These are phyloP conservation scores for Clitoria ternatea DNA, from an alignment of 306 rosid genomes.

Conservation along the genomic window DNA sequence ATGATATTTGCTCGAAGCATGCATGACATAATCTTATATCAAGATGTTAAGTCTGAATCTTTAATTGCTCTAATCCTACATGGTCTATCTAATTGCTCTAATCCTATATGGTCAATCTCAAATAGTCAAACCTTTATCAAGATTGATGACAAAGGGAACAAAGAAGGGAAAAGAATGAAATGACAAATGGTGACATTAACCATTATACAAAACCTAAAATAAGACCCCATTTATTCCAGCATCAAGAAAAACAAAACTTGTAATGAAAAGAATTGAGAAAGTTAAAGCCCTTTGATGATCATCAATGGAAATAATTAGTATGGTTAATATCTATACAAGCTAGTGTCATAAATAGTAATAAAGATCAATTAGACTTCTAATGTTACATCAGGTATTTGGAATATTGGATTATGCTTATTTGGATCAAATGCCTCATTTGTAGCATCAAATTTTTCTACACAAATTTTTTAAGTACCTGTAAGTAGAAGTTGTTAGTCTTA, in stretches of 20 bases:
- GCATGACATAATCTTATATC: too few relatives aligned
- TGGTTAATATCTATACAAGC: neutral
- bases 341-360: neutral
- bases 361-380: neutral
- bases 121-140: neutral
- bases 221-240: neutral
- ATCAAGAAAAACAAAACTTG: neutral
- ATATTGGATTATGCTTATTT: conserved; percentile 77
- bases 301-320: conserved; percentile 2
- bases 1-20: too few relatives aligned
- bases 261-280: neutral
- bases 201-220: neutral
- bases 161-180: neutral
- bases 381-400: conserved; percentile 60
- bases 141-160: neutral
- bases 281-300: neutral
- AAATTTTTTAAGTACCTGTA: conserved; percentile 75
- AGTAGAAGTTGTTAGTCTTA: conserved; percentile 14
- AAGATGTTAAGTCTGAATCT: too few relatives aligned
- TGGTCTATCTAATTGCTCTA: too few relatives aligned
- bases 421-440: conserved; percentile 92
- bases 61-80: too few relatives aligned
- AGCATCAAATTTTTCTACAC: conserved; percentile 83
- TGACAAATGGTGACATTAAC: neutral
- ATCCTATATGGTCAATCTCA: neutral